Evolutionary conservation across 805 yeast genomes (phyloP).

Genomic region (Lipomyces starkeyi): DNA sequence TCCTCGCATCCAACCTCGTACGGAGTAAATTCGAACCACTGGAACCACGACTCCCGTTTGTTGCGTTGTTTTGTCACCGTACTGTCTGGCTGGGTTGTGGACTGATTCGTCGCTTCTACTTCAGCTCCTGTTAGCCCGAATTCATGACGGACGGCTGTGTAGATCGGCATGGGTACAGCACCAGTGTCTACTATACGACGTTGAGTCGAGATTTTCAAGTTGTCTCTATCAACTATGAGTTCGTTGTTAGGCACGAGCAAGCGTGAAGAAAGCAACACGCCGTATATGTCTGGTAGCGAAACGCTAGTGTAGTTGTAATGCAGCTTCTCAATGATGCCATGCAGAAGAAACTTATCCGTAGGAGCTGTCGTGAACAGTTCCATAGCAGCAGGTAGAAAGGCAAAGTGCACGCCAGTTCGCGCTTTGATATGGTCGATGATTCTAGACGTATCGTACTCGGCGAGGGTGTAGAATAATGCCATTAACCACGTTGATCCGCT

Average conservation of each 20-base stretch:
- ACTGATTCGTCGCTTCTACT: conserved; percentile 18
- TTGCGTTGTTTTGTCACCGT: conserved; percentile 8
- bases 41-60: conserved; percentile 32
- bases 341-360: conserved; percentile 37
- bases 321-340: conserved; percentile 36
- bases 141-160: conserved; percentile 41
- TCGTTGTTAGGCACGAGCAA: conserved; percentile 36
- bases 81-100: conserved; percentile 5
- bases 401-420: conserved; percentile 34
- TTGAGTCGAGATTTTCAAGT: conserved; percentile 38
- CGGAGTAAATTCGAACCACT: conserved; percentile 42
- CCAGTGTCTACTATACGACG: conserved; percentile 36
- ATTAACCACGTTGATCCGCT: conserved; percentile 41
- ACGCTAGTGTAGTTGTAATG: conserved; percentile 21
- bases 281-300: conserved; percentile 38
- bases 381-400: conserved; percentile 32
- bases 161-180: conserved; percentile 39
- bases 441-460: conserved; percentile 20
- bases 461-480: conserved; percentile 38
- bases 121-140: conserved; percentile 32
- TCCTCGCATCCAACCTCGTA: conserved; percentile 42
- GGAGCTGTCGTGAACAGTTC: conserved; percentile 36
- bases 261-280: conserved; percentile 36
- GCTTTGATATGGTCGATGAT: conserved; percentile 35
- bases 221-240: conserved; percentile 24